phyloP scores from a whole-genome alignment of 2,329 filamentous ascomycete species.

The Fusarium palustre region DNA sequence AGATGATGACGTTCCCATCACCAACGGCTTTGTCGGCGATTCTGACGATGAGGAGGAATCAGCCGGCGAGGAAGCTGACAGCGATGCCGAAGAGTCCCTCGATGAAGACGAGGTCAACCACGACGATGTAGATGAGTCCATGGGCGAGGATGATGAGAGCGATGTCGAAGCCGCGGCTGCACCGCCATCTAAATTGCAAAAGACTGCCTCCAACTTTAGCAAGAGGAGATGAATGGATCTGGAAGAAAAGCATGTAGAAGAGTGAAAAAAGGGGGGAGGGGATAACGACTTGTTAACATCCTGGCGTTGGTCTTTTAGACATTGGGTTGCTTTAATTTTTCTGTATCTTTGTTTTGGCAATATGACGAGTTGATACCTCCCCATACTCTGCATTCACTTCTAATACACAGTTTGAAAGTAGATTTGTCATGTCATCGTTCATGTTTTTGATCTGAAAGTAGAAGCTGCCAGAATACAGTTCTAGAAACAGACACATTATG shows the following conservation, averaged over 20 bases:
- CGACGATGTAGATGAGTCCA: constrained; percentile 66
- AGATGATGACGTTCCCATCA: constrained; percentile 65
- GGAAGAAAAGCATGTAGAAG: constrained; percentile 27
- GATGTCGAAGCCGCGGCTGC: constrained; percentile 58
- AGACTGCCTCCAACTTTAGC: constrained; percentile 36
- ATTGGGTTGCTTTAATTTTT: constrained; percentile 42
- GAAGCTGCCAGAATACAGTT: constrained; percentile 3
- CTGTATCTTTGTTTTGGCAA: constrained; percentile 45
- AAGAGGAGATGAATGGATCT: constrained; percentile 41
- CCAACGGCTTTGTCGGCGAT: constrained; percentile 67
- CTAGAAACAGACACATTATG: constrained; percentile 27
- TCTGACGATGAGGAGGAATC: constrained; percentile 70
- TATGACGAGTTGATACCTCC: constrained; percentile 48
- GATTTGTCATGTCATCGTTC: constrained; percentile 18
- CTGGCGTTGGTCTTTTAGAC: constrained; percentile 48
- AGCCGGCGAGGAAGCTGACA: constrained; percentile 55
- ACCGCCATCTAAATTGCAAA: constrained; percentile 59
- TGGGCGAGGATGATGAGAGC: constrained; percentile 67
- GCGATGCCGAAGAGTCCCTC: constrained; percentile 61
- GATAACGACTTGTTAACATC: constrained; percentile 35
- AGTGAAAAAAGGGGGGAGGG: constrained; percentile 17
- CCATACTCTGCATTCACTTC: constrained; percentile 6
- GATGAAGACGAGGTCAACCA: constrained; percentile 71
- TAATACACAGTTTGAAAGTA: not conserved
- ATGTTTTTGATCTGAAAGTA: constrained; percentile 14